These are phyloP conservation scores for Pharnaceum exiguum DNA, from an alignment of 148 eudicot species.

Conservation along the genomic window DNA sequence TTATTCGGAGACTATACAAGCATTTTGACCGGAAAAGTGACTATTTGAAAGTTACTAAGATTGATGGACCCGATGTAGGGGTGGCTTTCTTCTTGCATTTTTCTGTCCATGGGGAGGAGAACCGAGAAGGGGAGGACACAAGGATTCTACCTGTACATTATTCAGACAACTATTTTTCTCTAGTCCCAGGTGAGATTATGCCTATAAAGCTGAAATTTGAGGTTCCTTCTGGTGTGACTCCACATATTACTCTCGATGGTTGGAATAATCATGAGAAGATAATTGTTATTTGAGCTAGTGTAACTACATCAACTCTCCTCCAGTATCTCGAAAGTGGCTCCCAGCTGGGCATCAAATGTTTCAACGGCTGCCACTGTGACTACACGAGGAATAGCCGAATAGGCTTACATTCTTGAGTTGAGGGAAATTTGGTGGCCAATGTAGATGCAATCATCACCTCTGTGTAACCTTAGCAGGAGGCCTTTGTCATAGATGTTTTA, in stretches of 20 bases:
- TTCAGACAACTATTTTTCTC: conserved; percentile 89
- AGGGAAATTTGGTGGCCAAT: no score
- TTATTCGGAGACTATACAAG: conserved; percentile 42
- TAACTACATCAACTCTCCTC: no score
- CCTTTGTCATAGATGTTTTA: no score
- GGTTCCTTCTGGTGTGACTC: conserved; percentile 70
- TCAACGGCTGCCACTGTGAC: no score
- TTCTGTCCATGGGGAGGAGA: conserved; percentile 63
- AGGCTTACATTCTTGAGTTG: no score
- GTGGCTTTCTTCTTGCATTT: conserved; percentile 90
- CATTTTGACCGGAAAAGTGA: conserved; percentile 27
- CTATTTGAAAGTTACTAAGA: conserved; percentile 33
- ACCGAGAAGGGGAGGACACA: conserved; percentile 66
- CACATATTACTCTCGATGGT: conserved; percentile 60
- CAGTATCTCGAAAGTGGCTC: no score
- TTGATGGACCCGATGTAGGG: conserved; percentile 59
- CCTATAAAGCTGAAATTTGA: conserved; percentile 59
- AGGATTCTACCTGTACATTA: conserved; percentile 95
- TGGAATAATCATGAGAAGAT: conserved; percentile 61
- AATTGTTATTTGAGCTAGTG: conserved; percentile 34
- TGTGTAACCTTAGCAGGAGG: no score
- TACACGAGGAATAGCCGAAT: no score
- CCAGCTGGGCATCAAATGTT: no score
- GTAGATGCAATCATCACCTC: no score
- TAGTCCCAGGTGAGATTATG: conserved; percentile 81